Evolutionary conservation across 768 basidiomycete genomes (phyloP).

Genomic region (Tylopilus rubrobrunneus): DNA sequence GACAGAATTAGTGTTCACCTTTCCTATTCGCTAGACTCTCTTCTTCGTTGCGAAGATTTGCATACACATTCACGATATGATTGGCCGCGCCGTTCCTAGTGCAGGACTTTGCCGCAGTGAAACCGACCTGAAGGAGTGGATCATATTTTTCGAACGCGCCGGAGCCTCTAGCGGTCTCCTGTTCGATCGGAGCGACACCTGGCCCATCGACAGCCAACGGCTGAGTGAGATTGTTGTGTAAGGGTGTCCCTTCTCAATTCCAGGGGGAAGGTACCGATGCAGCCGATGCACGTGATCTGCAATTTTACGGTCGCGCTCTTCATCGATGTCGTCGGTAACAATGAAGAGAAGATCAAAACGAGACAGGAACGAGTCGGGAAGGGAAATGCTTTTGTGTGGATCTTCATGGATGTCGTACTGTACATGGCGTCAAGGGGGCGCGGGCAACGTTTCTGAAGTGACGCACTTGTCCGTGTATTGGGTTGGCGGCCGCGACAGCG

Average conservation of each 20-base stretch:
- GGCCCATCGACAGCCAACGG: slow-evolving; percentile 86
- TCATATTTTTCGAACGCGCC: slow-evolving; percentile 96
- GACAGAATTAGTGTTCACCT: slow-evolving; percentile 40
- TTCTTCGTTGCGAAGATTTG: slow-evolving; percentile 87
- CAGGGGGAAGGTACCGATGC: slow-evolving; percentile 95
- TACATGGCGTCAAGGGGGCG: slow-evolving; percentile 6
- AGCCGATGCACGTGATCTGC: slow-evolving; percentile 97
- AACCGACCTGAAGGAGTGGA: slow-evolving; percentile 87
- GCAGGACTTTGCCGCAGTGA: slow-evolving; percentile 46
- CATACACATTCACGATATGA: slow-evolving; percentile 89
- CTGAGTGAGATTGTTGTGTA: slow-evolving; percentile 83
- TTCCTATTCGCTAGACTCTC: slow-evolving; percentile 74
- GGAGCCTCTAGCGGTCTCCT: slow-evolving; percentile 36
- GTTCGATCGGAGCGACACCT: slow-evolving; percentile 35
- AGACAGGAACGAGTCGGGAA: slow-evolving; percentile 95
- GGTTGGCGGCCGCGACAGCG: slow-evolving; percentile 97
- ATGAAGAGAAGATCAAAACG: slow-evolving; percentile 99
- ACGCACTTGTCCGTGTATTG: slow-evolving; percentile 92
- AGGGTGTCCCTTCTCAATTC: slow-evolving; percentile 95
- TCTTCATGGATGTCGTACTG: slow-evolving; percentile 99
- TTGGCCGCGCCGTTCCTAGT: slow-evolving; percentile 87
- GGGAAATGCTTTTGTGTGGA: slow-evolving; percentile 96
- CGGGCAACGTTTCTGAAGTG: neutral
- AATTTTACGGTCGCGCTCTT: slow-evolving; percentile 87
- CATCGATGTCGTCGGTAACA: slow-evolving; percentile 97